phyloP scores from a whole-genome alignment of 1,284 basidiomycete species.

The Rhodotorula mucilaginosa region DNA sequence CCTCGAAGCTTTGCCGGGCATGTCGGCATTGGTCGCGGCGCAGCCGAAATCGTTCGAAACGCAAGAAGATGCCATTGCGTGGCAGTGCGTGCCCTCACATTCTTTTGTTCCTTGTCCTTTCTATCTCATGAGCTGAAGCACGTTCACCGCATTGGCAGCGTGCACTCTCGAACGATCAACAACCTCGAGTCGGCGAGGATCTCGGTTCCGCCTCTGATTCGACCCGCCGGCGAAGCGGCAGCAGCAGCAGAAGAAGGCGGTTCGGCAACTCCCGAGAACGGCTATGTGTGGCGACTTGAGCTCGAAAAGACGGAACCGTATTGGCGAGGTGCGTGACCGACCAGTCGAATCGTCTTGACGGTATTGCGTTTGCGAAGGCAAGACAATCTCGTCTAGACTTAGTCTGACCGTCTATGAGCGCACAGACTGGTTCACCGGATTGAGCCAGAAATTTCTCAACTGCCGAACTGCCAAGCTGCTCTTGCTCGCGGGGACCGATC shows the following conservation, averaged over 20 bases:
- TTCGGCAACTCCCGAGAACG: not conserved
- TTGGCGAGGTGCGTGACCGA: slow-evolving; percentile 68
- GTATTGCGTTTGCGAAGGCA: too few species aligned
- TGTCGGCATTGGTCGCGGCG: slow-evolving; percentile 81
- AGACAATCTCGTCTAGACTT: too few species aligned
- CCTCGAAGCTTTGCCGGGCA: slow-evolving; percentile 82
- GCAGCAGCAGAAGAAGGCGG: slow-evolving; percentile 30
- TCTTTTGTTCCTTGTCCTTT: not conserved
- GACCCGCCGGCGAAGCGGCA: slow-evolving; percentile 35
- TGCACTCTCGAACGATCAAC: slow-evolving; percentile 71
- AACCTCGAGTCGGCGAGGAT: slow-evolving; percentile 76
- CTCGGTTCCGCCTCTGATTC: slow-evolving; percentile 76
- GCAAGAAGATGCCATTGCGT: slow-evolving; percentile 80
- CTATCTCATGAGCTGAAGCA: slow-evolving; percentile 3
- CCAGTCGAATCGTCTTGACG: not conserved
- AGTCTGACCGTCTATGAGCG: too few species aligned
- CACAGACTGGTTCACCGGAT: slow-evolving; percentile 82
- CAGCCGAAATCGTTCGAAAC: slow-evolving; percentile 80
- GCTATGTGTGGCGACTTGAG: slow-evolving; percentile 75
- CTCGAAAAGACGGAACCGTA: slow-evolving; percentile 79
- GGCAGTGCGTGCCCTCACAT: slow-evolving; percentile 74
- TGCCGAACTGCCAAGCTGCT: slow-evolving; percentile 78
- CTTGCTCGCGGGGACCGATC: slow-evolving; percentile 86
- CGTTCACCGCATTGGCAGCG: slow-evolving; percentile 51
- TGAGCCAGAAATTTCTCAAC: slow-evolving; percentile 74